phyloP scores from a whole-genome alignment of 2,329 filamentous ascomycete genomes.

The Beauveria asiatica region DNA sequence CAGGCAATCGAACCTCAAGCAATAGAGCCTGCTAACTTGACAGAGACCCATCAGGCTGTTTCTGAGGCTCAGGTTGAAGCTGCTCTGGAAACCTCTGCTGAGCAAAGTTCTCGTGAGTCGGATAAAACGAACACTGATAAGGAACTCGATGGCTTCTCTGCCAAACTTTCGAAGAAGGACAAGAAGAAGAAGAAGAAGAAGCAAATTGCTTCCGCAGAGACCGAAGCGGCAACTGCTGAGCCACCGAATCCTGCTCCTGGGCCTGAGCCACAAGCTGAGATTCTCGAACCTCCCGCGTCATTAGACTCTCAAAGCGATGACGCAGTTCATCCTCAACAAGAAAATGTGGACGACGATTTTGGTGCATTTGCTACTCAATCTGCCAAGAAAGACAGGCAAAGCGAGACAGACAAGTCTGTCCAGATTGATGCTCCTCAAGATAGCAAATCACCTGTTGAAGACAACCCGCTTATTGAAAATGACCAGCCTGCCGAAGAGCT shows the following conservation, averaged over 20 bases:
- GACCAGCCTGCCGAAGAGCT: neutral
- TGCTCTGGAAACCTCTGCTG: neutral
- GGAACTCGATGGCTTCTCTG: conserved; percentile 23
- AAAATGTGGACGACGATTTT: neutral
- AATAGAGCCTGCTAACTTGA: too few relatives aligned
- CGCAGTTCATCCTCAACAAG: neutral
- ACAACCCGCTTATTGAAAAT: neutral
- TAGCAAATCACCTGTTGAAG: too few relatives aligned
- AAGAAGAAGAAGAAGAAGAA: conserved; percentile 25
- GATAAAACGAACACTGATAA: conserved; percentile 17
- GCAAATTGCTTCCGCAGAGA: conserved; percentile 7
- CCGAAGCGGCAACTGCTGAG: neutral
- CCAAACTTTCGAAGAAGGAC: conserved; percentile 23
- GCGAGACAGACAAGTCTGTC: conserved; percentile 8
- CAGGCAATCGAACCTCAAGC: too few relatives aligned
- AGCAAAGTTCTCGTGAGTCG: neutral
- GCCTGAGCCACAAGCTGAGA: neutral
- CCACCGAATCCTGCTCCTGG: neutral
- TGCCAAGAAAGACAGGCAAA: conserved; percentile 16
- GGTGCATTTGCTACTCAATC: neutral
- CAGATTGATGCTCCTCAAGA: neutral
- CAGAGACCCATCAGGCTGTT: neutral
- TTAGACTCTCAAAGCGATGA: neutral
- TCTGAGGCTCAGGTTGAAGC: neutral
- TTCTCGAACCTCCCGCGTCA: neutral